Base-by-base conservation (phyloP, 2,329 filamentous ascomycete species). In the Apiospora saccharicola region DNA sequence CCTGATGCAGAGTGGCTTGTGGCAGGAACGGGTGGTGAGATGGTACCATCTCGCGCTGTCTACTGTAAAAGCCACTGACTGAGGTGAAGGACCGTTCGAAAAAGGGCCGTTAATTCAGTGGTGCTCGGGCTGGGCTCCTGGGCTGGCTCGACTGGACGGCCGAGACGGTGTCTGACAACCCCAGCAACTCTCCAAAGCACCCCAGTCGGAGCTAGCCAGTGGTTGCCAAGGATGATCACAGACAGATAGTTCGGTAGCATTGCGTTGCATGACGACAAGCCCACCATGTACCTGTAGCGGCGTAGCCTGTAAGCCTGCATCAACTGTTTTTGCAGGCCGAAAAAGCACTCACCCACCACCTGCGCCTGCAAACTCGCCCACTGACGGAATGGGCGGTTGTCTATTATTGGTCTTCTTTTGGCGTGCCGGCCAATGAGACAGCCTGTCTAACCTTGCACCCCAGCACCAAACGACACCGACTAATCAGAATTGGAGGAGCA, bases 201-300 rank as follows among this genome's bases (percentile, higher is more conserved):
- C 19, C 57, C 34, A 6, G 19, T 12, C 37, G 34, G 41, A 41
- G 34, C 57, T 64, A 64, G 24, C 57, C 16, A 10, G 34, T 10
- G 57, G 10, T 37, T 64, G 57, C 57, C 57, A 64, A 41, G 57
- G 34, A n/a, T 64, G 30, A 41, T 13, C 57, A 64, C 5, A 64
- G 57, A 24, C 51, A 57, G 19, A n/a, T 64, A 64, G 57, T 64
- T 64, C 57, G 19, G 57, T 64, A 64, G 12, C 34, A 64, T 64
- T 64, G 57, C 57, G 57, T 64, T 64, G 57, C 57, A 64, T 64
- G 57, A 64, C 57, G 57, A 64, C 57, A 64, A 41, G 53, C 8
- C 30, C 53, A 37, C 49, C 49, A 13, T 51, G 46, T 49, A 49
- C 46, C 46, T 49, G 26, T 30, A 30, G 26, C 26, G 26, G 26